These are phyloP conservation scores for Scleromitrula shiraiana DNA, from an alignment of 2,329 filamentous ascomycete species.

Conservation along the genomic window DNA sequence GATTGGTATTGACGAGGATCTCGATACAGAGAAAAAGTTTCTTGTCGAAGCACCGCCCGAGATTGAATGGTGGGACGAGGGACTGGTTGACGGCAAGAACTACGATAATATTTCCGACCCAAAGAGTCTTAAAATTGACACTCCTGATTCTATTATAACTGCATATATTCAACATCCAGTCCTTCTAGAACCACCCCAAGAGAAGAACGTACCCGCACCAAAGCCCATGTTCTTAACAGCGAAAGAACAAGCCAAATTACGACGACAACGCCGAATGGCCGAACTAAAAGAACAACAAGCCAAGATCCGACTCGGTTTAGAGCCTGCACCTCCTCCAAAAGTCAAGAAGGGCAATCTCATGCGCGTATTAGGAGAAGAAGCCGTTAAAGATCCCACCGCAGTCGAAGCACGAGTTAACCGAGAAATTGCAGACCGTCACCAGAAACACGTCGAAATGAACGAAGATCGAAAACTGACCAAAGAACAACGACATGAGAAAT, in stretches of 20 bases:
- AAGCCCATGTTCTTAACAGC: constrained; percentile 91
- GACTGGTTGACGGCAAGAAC: constrained; percentile 63
- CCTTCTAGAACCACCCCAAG: constrained; percentile 82
- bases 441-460: constrained; percentile 71
- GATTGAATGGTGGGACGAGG: constrained; percentile 98
- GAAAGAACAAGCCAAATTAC: constrained; percentile 85
- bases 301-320: constrained; percentile 85
- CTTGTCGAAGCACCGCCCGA: constrained; percentile 75
- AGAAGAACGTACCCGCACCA: constrained; percentile 66
- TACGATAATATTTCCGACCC: constrained; percentile 65
- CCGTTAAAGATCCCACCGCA: constrained; percentile 92
- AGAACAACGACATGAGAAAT: constrained; percentile 78
- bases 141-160: constrained; percentile 80
- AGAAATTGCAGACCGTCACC: constrained; percentile 80
- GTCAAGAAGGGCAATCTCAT: constrained; percentile 97
- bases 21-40: constrained; percentile 84
- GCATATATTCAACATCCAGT: constrained; percentile 90
- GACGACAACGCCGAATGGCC: constrained; percentile 82
- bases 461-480: constrained; percentile 82
- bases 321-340: constrained; percentile 86
- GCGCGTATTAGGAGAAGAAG: constrained; percentile 80
- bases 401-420: constrained; percentile 90
- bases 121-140: constrained; percentile 62
- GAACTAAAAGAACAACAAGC: constrained; percentile 94
- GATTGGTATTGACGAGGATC: constrained; percentile 87